These are phyloP conservation scores for Dendrobium nobile DNA, from an alignment of 106 monocot genomes.

Conservation along the genomic window DNA sequence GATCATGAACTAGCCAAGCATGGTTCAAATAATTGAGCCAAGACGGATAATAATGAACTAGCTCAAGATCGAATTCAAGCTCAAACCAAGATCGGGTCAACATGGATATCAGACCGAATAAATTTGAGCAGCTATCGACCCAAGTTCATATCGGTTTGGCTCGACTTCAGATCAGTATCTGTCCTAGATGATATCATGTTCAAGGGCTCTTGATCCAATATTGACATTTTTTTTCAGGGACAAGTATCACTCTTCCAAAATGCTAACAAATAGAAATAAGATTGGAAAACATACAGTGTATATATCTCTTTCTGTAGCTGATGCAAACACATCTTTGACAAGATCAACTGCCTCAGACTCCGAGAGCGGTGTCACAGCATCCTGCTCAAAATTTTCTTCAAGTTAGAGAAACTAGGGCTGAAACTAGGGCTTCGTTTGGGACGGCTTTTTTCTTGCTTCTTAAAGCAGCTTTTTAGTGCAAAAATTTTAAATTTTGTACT, in stretches of 20 bases:
- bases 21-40: no score
- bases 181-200: not conserved
- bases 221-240: not conserved
- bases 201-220: not conserved
- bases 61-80: no score
- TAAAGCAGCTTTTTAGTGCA: no score
- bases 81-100: no score
- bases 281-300: conserved; percentile 60
- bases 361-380: conserved; percentile 84
- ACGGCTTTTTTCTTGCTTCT: no score
- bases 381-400: conserved; percentile 34
- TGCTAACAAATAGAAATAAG: not conserved
- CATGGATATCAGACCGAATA: no score
- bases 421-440: not conserved
- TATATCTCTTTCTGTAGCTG: conserved; percentile 95
- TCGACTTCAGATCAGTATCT: not conserved
- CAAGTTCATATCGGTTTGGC: not conserved
- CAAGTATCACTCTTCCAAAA: not conserved
- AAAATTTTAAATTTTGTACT: no score
- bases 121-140: not conserved
- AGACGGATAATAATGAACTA: no score
- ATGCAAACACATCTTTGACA: conserved; percentile 97
- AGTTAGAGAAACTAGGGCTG: not conserved
- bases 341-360: conserved; percentile 88
- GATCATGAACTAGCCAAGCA: no score